phyloP scores from a whole-genome alignment of 345 rosid genomes.

The Nasturtium officinale region DNA sequence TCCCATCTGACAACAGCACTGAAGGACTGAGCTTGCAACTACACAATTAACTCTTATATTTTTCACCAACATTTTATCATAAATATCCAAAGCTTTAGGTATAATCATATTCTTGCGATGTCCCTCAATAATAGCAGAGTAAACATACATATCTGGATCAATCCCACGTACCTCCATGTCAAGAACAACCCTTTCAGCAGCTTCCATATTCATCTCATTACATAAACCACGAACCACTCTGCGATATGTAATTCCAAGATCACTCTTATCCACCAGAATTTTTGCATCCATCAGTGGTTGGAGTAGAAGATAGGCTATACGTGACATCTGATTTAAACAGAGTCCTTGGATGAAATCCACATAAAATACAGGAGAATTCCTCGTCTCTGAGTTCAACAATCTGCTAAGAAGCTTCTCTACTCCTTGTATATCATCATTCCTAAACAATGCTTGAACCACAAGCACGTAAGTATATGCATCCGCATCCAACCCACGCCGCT shows the following conservation, averaged over 20 bases:
- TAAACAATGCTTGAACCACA: conserved; percentile 58
- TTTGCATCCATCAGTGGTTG: conserved; percentile 41
- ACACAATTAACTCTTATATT: conserved; percentile 58
- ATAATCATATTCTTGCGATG: conserved; percentile 53
- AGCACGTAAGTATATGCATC: conserved; percentile 57
- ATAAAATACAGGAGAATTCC: conserved; percentile 47
- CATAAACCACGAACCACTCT: conserved; percentile 63
- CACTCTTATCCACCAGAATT: conserved; percentile 43
- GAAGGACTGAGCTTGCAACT: conserved; percentile 58
- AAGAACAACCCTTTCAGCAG: conserved; percentile 52
- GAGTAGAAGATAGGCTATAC: conserved; percentile 54
- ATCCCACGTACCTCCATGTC: conserved; percentile 59
- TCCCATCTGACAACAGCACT: conserved; percentile 53
- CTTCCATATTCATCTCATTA: conserved; percentile 55
- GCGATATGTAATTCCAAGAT: conserved; percentile 46
- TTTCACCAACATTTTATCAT: conserved; percentile 48
- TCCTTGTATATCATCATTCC: conserved; percentile 49
- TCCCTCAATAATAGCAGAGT: conserved; percentile 57
- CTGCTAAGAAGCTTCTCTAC: conserved; percentile 45
- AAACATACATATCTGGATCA: conserved; percentile 51
- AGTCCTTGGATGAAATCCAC: conserved; percentile 63
- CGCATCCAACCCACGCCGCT: conserved; percentile 48
- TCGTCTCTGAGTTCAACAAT: conserved; percentile 53
- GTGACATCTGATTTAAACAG: conserved; percentile 50
- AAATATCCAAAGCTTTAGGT: conserved; percentile 54